Evolutionary conservation across 148 eudicot species (phyloP), one percentile per base, ranked within the genome.

Genomic region (Vaccinium darrowii): DNA sequence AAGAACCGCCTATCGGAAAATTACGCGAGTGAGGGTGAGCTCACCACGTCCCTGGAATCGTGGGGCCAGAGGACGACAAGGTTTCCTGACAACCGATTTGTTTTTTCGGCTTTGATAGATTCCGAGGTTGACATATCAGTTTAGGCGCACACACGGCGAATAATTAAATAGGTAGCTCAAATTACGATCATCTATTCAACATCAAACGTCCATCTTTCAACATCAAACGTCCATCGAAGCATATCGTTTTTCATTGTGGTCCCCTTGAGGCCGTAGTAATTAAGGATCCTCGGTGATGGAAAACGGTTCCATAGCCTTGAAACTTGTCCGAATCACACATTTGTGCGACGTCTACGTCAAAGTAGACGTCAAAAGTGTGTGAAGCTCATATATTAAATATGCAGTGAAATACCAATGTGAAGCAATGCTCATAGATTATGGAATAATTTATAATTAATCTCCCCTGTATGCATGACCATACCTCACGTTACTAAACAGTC

Each of bases 161-260:
- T 11, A 23, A 65, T 23, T 9, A 43, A 53, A 8, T 3, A 71
- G 78, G 65, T 30, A 14, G 13, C 39, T 27, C 67, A 79, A 79
- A 56, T 79, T 23, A 16, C 23, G 7, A 3, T 49, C 82, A 15
- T 79, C 49, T 14, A 79, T 30, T 54, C 47, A 53, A 53, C 81
- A 56, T 79, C 82, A 36, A 36, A 30, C 23, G 7, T 2, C 65
- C 65, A 23, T 79, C 65, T 56, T 30, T 54, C 47, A 53, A 53
- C 81, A 56, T 79, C 82, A 79, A 79, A 79, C 21, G 63, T 56
- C 65, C 49, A 13, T 51, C 21, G 6, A 47, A 78, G 81, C 60
- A 78, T 53, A 78, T 78, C 21, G 62, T 50, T 77, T 25, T 51
- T 16, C 27, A 43, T 75, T 9, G 54, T 76, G 79, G 54, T 47